A percentile compares a stretch with the other conserved stretches of the same genome.
phyloP scores from a whole-genome alignment of 2,329 filamentous ascomycete species.

The Dothistroma pini region DNA sequence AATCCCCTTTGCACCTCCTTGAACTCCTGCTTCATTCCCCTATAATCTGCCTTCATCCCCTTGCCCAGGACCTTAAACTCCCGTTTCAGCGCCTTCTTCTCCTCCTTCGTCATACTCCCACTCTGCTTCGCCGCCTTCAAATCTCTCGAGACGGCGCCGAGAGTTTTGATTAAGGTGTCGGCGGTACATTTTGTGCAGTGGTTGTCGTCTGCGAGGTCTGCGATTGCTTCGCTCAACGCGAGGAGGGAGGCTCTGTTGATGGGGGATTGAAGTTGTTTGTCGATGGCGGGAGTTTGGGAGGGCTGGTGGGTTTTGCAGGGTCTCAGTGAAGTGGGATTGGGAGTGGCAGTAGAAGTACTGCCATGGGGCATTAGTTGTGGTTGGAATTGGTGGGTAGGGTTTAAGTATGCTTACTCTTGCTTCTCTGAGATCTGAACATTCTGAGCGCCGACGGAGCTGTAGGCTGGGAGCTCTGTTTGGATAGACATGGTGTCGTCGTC shows the following conservation, averaged over 20 bases:
- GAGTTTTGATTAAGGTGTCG: neutral
- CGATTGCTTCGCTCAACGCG: slow-evolving; percentile 11
- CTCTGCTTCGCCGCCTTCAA: slow-evolving; percentile 4
- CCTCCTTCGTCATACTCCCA: slow-evolving; percentile 3
- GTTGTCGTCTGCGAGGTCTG: slow-evolving; percentile 2
- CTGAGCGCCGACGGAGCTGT: neutral
- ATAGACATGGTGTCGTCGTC: neutral
- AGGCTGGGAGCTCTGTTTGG: neutral
- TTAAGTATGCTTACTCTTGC: neutral
- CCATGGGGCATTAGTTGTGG: neutral
- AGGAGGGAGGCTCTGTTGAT: slow-evolving; percentile 6
- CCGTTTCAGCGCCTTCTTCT: slow-evolving; percentile 11
- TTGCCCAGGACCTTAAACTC: slow-evolving; percentile 10
- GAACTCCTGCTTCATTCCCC: neutral
- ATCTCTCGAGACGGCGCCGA: slow-evolving; percentile 2
- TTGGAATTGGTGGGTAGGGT: neutral
- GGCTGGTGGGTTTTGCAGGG: slow-evolving; percentile 4
- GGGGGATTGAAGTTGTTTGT: slow-evolving; percentile 1
- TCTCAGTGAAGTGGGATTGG: neutral
- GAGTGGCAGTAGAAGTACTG: neutral
- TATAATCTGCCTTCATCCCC: slow-evolving; percentile 9
- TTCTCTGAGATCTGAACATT: neutral
- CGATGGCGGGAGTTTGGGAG: slow-evolving; percentile 7
- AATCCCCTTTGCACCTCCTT: neutral
- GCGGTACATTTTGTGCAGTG: slow-evolving; percentile 8